A percentile compares a stretch with the other conserved stretches of the same genome.
phyloP scores from a whole-genome alignment of 495 filamentous ascomycete genomes.

The Aspergillus indologenus region DNA sequence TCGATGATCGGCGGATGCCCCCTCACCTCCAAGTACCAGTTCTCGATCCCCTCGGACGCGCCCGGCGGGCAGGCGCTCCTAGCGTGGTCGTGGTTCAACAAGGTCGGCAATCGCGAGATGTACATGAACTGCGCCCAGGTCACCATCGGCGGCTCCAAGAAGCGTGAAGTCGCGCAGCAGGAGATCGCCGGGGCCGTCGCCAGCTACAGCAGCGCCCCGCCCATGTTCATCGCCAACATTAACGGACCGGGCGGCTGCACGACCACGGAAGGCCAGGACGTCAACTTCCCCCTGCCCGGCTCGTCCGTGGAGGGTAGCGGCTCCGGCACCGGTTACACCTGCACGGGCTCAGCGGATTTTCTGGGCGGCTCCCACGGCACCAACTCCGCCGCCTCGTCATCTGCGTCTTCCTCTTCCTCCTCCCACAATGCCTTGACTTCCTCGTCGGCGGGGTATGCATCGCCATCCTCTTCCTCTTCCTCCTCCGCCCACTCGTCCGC shows the following conservation, averaged over 20 bases:
- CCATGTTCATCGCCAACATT: slow-evolving; percentile 74
- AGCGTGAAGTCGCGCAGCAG: slow-evolving; percentile 23
- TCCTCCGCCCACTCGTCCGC: slow-evolving; percentile 15
- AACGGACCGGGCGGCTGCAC: slow-evolving; percentile 48
- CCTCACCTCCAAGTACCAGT: slow-evolving; percentile 47
- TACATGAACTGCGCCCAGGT: slow-evolving; percentile 93
- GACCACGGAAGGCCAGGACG: slow-evolving; percentile 51
- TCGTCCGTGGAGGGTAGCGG: slow-evolving; percentile 51
- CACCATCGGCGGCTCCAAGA: slow-evolving; percentile 51
- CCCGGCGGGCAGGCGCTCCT: slow-evolving; percentile 57
- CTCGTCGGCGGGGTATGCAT: neutral
- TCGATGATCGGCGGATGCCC: slow-evolving; percentile 83
- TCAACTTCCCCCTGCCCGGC: slow-evolving; percentile 65
- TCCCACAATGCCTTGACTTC: slow-evolving; percentile 7
- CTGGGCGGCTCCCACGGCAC: slow-evolving; percentile 12
- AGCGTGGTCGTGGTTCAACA: slow-evolving; percentile 92
- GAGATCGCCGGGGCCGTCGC: slow-evolving; percentile 11
- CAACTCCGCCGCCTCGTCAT: neutral
- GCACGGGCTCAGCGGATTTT: slow-evolving; percentile 29
- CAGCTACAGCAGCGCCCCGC: slow-evolving; percentile 56
- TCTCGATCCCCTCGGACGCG: slow-evolving; percentile 45
- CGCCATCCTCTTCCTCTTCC: neutral
- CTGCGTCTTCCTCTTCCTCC: slow-evolving; percentile 17
- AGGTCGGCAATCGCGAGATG: slow-evolving; percentile 83
- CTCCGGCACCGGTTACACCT: slow-evolving; percentile 30